Conservation (phyloP, 2,329 filamentous ascomycete genomes). For the Colletotrichum sp. region DNA sequence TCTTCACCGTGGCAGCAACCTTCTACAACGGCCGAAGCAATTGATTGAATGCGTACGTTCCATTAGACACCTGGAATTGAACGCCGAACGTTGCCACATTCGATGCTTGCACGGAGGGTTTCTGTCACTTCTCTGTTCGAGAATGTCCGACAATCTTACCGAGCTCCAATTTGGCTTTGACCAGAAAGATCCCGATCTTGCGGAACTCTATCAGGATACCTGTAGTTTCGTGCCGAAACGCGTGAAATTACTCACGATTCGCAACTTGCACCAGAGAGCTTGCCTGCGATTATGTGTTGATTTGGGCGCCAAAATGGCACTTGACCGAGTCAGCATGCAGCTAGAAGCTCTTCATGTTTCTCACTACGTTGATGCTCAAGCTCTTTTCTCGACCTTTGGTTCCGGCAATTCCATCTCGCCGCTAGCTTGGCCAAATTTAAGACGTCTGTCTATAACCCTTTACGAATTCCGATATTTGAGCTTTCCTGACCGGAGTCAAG, state of each 20-base stretch:
- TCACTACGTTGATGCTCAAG: too few relatives aligned
- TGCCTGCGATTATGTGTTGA: too few relatives aligned
- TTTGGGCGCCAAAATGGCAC: too few relatives aligned
- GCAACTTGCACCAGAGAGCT: background rate
- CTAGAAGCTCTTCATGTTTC: background rate
- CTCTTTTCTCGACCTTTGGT: too few relatives aligned
- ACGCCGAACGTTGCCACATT: rapidly evolving
- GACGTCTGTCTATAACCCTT: too few relatives aligned
- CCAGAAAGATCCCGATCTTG: rapidly evolving
- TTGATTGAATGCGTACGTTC: background rate
- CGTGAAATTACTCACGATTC: background rate
- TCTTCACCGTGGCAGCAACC: background rate
- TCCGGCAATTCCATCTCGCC: too few relatives aligned
- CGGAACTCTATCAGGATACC: background rate
- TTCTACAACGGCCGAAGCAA: background rate
- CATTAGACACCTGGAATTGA: background rate
- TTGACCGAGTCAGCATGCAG: background rate
- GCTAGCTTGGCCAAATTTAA: too few relatives aligned
- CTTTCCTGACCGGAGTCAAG: too few relatives aligned
- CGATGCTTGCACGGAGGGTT: background rate
- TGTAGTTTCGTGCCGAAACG: background rate
- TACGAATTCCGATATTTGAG: too few relatives aligned
- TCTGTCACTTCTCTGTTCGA: background rate
- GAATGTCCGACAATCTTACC: background rate
- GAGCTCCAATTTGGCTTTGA: background rate